A percentile compares a stretch with the other conserved stretches of the same genome.
These are phyloP conservation scores for Pyricularia grisea DNA, from an alignment of 2,329 filamentous ascomycete genomes.

Conservation along the genomic window DNA sequence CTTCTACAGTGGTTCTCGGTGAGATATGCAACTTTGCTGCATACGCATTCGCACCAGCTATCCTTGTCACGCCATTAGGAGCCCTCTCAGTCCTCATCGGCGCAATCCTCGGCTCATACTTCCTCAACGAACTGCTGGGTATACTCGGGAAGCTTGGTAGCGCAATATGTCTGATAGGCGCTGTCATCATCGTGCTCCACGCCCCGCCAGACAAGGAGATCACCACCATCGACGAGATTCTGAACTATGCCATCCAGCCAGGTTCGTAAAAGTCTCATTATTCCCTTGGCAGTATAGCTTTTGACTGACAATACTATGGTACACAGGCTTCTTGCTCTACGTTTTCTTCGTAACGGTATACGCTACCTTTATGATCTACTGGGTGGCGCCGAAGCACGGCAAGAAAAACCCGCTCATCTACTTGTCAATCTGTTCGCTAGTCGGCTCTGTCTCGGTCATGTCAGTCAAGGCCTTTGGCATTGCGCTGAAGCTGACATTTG, in stretches of 20 bases:
- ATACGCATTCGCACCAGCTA: conserved; percentile 97
- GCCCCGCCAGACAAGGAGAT: conserved; percentile 91
- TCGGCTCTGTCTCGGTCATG: conserved; percentile 97
- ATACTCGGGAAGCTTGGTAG: conserved; percentile 87
- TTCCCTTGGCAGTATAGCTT: neutral
- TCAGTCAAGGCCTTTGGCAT: conserved; percentile 98
- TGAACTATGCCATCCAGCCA: conserved; percentile 82
- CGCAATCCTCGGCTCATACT: conserved; percentile 89
- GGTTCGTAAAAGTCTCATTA: conserved; percentile 42
- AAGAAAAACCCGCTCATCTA: conserved; percentile 95
- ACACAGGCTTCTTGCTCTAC: conserved; percentile 84
- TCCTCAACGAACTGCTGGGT: conserved; percentile 84
- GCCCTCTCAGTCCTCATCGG: conserved; percentile 92
- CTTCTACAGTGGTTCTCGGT: conserved; percentile 66
- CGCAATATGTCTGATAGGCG: conserved; percentile 90
- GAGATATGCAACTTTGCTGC: conserved; percentile 97
- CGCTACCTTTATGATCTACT: conserved; percentile 92
- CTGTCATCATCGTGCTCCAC: conserved; percentile 95
- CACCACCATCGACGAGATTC: conserved; percentile 81
- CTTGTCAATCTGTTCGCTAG: conserved; percentile 94
- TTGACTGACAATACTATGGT: neutral
- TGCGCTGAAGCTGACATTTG: conserved; percentile 88
- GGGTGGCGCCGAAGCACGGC: conserved; percentile 77
- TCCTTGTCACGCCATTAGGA: conserved; percentile 89
- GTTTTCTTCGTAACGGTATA: conserved; percentile 72